Base-by-base conservation (phyloP, 2,329 filamentous ascomycete genomes). In the Penicillium polonicum region DNA sequence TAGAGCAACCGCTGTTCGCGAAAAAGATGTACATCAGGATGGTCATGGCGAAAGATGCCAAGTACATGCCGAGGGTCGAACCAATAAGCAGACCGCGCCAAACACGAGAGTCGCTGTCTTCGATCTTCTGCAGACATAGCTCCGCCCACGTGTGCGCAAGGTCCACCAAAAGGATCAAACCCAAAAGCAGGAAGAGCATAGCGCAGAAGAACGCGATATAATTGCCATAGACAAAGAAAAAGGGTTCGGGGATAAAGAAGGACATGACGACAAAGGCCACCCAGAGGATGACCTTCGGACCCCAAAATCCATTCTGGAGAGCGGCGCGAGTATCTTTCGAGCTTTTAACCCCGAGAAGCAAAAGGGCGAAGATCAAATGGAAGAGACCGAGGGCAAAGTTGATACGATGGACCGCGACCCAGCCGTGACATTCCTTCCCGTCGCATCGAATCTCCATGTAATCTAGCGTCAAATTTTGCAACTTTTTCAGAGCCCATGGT, bases 241-340 rank as follows among this genome's bases (percentile, higher is more conserved):
- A 97, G 29, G 81, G 82, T 71, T 99, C 93, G 17, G 94, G 94
- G 57, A 99, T 97, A 69, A 99, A 85, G 80, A 97, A 99, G 27
- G 92, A 96, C 58, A 96, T 73, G 58, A 97, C 90, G 59, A 97
- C 87, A 65, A 97, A 85, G 15, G 82, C 86, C 49, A 97, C 72
- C 94, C 94, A 99, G 52, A 87, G 85, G 59, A 97, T 85, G 58
- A 99, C 83, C 79, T 99, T 99, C 45, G 94, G 94, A 2, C 92
- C 94, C 94, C 94, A 99, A 77, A 91, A 99, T n/a, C 93, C 94
- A 78, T 99, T 99, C 73, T 99, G 94, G 53, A 99, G 84, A 19
- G 86, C 84, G 2, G 94, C 92, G 63, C 94, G 88, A 44, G 89
- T 89, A 73, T 96, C 90, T 74, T 90, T 94, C 25, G 92, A 94